Conservation (phyloP, 129 eudicot species). For the Chrysanthemum lavandulifolium region DNA sequence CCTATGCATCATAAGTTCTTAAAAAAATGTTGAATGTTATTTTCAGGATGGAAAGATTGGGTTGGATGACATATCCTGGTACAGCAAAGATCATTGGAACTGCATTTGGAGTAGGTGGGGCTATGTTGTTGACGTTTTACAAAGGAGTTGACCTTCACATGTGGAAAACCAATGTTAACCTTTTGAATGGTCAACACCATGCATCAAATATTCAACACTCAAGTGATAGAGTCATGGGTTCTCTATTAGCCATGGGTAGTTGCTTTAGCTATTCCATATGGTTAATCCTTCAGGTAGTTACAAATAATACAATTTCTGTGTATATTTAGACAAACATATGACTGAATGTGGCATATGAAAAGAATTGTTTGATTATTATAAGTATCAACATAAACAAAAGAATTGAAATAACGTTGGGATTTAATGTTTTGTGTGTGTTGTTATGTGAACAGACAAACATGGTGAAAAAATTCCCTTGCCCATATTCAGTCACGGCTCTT, state of each 20-base stretch:
- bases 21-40: not conserved
- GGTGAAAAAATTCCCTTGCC: constrained; percentile 47
- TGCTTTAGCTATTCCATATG: constrained; percentile 33
- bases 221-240: constrained; percentile 26
- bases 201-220: constrained; percentile 17
- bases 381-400: not conserved
- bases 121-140: constrained; percentile 58
- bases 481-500: constrained; percentile 48
- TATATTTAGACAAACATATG: not conserved
- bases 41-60: constrained; percentile 52
- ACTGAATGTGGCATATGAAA: not conserved
- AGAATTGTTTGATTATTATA: no score
- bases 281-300: constrained; percentile 36
- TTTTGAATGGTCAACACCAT: constrained; percentile 34
- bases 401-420: not conserved
- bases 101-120: constrained; percentile 49
- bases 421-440: not conserved
- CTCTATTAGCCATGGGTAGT: constrained; percentile 32
- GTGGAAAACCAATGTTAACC: constrained; percentile 50
- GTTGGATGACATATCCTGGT: constrained; percentile 42
- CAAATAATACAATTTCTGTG: not conserved
- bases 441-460: constrained; percentile 42
- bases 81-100: constrained; percentile 55
- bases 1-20: not conserved
- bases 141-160: constrained; percentile 42